phyloP scores from a whole-genome alignment of 2,329 filamentous ascomycete species.

The Cytospora schulzeri region DNA sequence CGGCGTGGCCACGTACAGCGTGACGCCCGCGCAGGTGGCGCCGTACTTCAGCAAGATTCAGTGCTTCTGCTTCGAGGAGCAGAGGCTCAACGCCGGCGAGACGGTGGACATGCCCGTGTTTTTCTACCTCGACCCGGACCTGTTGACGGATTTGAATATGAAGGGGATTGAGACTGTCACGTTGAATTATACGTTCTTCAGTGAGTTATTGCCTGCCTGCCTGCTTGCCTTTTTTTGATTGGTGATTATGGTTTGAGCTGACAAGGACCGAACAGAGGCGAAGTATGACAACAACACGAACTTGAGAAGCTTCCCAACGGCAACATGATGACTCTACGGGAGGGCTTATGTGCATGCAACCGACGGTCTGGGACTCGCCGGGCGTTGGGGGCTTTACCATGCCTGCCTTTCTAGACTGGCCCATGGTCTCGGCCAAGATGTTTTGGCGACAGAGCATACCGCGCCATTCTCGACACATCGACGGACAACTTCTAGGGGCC shows the following conservation, averaged over 20 bases:
- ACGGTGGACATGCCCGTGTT: constrained; percentile 99
- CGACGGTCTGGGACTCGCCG: no score
- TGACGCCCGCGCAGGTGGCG: constrained; percentile 92
- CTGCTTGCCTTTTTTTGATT: not conserved
- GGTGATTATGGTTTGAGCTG: constrained; percentile 33
- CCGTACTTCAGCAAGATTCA: constrained; percentile 99
- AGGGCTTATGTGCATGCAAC: not conserved
- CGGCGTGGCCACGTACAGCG: constrained; percentile 95
- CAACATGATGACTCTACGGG: constrained; percentile 24
- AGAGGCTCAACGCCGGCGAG: constrained; percentile 90
- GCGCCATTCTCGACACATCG: not conserved
- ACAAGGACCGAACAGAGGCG: constrained; percentile 60
- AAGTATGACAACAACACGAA: constrained; percentile 82
- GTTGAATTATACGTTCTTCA: constrained; percentile 97
- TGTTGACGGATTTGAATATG: constrained; percentile 91
- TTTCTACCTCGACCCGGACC: constrained; percentile 97
- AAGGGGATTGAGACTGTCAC: constrained; percentile 93
- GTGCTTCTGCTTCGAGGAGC: constrained; percentile 98
- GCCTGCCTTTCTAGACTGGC: not conserved
- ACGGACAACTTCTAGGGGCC: not conserved
- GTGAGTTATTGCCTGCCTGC: constrained; percentile 57
- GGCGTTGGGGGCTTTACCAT: not conserved
- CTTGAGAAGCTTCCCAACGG: constrained; percentile 46
- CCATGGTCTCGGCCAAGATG: not conserved
- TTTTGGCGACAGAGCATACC: not conserved